These are phyloP conservation scores for Salix suchowensis DNA, from an alignment of 345 rosid genomes.

Conservation along the genomic window DNA sequence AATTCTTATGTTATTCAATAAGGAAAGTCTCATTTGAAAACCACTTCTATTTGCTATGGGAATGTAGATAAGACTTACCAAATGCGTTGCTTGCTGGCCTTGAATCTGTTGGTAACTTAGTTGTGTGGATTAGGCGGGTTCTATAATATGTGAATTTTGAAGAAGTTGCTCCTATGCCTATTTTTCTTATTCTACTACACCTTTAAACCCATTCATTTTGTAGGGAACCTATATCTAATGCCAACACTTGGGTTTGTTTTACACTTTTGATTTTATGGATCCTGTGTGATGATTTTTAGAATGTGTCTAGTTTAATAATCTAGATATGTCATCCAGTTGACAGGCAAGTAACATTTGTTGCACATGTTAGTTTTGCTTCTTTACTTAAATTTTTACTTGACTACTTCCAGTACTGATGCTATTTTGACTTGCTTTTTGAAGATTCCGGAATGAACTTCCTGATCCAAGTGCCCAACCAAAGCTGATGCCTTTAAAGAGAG, in stretches of 20 bases:
- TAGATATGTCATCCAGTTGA: neutral
- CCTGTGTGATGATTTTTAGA: neutral
- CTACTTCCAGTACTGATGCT: slow-evolving; percentile 6
- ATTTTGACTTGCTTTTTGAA: slow-evolving; percentile 22
- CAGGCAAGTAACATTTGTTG: neutral
- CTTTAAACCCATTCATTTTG: neutral
- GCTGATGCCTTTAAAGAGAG: slow-evolving; percentile 73
- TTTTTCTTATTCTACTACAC: neutral
- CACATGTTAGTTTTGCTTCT: slow-evolving; percentile 3
- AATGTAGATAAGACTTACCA: neutral
- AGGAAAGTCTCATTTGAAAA: neutral
- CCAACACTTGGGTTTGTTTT: neutral
- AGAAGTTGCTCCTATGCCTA: neutral
- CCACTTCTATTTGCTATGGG: neutral
- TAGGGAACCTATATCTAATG: neutral
- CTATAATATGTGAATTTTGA: neutral
- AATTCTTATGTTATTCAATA: neutral
- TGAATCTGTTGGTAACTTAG: neutral
- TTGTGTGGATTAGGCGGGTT: neutral
- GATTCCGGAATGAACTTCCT: slow-evolving; percentile 97
- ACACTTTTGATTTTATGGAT: neutral
- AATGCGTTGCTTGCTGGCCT: neutral
- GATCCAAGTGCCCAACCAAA: slow-evolving; percentile 91
- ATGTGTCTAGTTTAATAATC: neutral
- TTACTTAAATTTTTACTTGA: neutral